Base-by-base conservation (phyloP, 208 protist species). In the Borovskyia barvae region DNA sequence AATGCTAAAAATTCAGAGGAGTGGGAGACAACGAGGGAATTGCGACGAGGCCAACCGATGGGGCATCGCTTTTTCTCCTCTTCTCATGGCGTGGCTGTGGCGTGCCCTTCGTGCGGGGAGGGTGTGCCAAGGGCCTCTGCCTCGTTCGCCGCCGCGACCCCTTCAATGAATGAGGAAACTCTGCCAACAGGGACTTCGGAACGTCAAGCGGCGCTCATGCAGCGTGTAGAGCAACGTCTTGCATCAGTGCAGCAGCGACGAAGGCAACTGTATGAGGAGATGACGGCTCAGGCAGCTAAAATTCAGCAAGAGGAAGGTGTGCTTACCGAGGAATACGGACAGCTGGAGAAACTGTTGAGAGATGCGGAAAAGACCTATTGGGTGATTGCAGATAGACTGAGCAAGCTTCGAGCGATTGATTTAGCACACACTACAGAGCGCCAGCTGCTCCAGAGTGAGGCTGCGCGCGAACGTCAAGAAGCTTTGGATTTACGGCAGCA, bases 151-250 rank as follows among this genome's bases (percentile, higher is more conserved):
- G 9, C 36, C 25, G 12, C 22, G 25, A 12, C 47, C 15, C 3
- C 20, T 26, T 19, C 57, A 3, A n/a, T n/a, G n/a, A n/a, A n/a
- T n/a, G n/a, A n/a, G n/a, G n/a, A n/a, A n/a, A n/a, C n/a, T n/a
- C n/a, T n/a, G n/a, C n/a, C n/a, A n/a, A n/a, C n/a, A n/a, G n/a
- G n/a, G n/a, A n/a, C n/a, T n/a, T n/a, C n/a, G 11, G 51, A 49
- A 40, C 62, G 66, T 39, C 61, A 70, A 15, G 61, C 41, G 8
- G 56, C 58, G 6, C 51, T 76, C 20, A 45, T 70, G 25, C n/a
- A 69, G 8, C 30, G 57, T 12, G 52, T 80, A n/a, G 46, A 66
- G n/a, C 17, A 25, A 19, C 72, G 66, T 12, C 43, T 87, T 15
- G 32, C 57, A 2, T 52, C n/a, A 24, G 62, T 73, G 32, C 49